Percentiles rank a stretch among this genome's conserved stretches.
phyloP scores from a whole-genome alignment of 257 asterid species.

The Solanum appendiculatum region DNA sequence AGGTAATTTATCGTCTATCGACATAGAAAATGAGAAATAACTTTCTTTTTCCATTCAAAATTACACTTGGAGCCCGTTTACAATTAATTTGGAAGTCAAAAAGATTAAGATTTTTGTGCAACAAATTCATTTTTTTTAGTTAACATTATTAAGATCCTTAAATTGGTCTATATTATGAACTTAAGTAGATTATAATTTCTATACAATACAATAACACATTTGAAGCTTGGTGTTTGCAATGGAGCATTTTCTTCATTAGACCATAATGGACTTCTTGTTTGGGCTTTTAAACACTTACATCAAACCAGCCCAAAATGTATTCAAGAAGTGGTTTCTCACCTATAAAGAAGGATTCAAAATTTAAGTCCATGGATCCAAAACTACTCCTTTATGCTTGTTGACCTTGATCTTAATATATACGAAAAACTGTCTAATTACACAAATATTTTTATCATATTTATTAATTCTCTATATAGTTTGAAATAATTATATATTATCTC shows the following conservation, averaged over 20 bases:
- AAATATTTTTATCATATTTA: no score
- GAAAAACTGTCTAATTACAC: no score
- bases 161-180: neutral
- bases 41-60: neutral
- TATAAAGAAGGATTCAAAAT: neutral
- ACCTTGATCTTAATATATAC: no score
- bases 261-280: neutral
- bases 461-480: neutral
- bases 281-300: neutral
- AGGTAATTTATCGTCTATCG: no score
- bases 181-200: neutral
- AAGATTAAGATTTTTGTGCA: neutral
- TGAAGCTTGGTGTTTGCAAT: neutral
- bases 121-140: neutral
- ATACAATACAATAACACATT: neutral
- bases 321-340: neutral
- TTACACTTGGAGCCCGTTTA: neutral
- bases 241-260: neutral
- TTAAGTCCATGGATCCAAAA: neutral
- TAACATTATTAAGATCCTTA: neutral
- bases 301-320: neutral
- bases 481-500: no score
- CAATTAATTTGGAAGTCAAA: neutral
- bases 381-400: neutral
- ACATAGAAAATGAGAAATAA: neutral